phyloP scores from a whole-genome alignment of 495 filamentous ascomycete species.

The Hypoxylon trugodes region DNA sequence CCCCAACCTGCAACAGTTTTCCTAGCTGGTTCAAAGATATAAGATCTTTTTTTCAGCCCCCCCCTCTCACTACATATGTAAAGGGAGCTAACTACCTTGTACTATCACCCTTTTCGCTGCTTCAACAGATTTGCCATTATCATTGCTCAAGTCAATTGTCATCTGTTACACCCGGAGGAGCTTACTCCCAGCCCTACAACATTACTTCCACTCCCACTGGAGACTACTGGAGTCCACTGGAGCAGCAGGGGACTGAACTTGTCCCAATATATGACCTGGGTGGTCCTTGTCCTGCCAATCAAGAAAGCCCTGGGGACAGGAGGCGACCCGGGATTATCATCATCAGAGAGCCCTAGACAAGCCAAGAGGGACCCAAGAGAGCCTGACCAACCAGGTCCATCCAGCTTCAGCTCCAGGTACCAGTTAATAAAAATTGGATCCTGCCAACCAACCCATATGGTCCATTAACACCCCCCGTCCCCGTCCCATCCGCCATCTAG shows the following conservation, averaged over 20 bases:
- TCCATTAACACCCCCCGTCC: slow-evolving; percentile 7
- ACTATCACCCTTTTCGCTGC: too few species aligned
- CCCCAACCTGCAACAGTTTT: slow-evolving; percentile 18
- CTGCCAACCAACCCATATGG: slow-evolving; percentile 23
- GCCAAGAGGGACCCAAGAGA: slow-evolving; percentile 4
- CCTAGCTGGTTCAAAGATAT: not conserved
- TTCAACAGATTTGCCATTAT: too few species aligned
- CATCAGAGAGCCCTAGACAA: slow-evolving; percentile 1
- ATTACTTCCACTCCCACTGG: too few species aligned
- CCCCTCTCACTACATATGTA: too few species aligned
- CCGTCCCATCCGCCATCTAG: slow-evolving; percentile 32
- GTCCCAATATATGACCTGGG: too few species aligned
- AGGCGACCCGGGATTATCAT: slow-evolving; percentile 11
- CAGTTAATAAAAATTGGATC: slow-evolving; percentile 38
- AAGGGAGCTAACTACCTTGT: too few species aligned
- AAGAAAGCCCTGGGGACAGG: slow-evolving; percentile 2
- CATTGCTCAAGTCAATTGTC: slow-evolving; percentile 2
- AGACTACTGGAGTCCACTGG: too few species aligned
- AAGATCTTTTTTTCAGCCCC: slow-evolving; percentile 17
- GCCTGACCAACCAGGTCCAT: slow-evolving; percentile 18
- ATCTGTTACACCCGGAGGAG: not conserved
- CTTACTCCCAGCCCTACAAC: slow-evolving; percentile 12
- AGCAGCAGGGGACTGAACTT: slow-evolving; percentile 9
- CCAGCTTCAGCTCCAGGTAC: slow-evolving; percentile 35
- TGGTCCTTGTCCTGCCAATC: slow-evolving; percentile 5